Base-by-base conservation (phyloP, 192 early-diverging fungal genomes). In the Umbelopsis sp. region DNA sequence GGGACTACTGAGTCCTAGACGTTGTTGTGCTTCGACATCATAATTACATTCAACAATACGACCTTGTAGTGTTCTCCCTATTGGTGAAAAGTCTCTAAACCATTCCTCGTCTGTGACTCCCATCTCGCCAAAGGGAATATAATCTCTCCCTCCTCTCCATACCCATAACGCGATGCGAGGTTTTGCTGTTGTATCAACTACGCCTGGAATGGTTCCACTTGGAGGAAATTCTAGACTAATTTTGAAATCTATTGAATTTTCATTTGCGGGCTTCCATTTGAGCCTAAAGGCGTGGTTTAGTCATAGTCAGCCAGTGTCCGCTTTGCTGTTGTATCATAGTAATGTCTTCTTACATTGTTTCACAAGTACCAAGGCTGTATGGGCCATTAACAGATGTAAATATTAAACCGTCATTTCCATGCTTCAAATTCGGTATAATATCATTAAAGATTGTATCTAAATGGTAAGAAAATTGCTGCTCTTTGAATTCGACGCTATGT, bases 251-350 rank as follows among this genome's bases (percentile, higher is more conserved):
- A 94, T 79, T 0, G 92, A 92, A 72, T 94, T 95, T 59, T 94
- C 92, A 71, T 85, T 79, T 10, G 91, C 85, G 17, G 94, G 91
- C 71, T 94, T 95, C 94, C 94, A 95, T 78, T 95, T 95, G 62
- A 94, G 74, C 76, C 93, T 95, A 38, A 45, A 66, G 50, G 21
- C n/a, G 45, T 34, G 22, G 5, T 36, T 49, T 54, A n/a, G 29
- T 45, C 25, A 71, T 22, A 22, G 32, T 29, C 3, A 5, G 22
- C 50, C 5, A 36, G 25, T 22, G 43, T 54, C 16, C 10, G 12
- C 36, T 53, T 24, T 44, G 43, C 22, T 26, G 43, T 21, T 38
- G 12, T 4, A 26, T n/a, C 17, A 25, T 12, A 80, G 22, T 10
- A 36, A 12, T 43, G 17, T 24, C 24, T 24, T 50, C 83, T 73